Evolutionary conservation across 345 rosid species (phyloP), one percentile per base, ranked within the genome.

Genomic region (Lumnitzera littorea): DNA sequence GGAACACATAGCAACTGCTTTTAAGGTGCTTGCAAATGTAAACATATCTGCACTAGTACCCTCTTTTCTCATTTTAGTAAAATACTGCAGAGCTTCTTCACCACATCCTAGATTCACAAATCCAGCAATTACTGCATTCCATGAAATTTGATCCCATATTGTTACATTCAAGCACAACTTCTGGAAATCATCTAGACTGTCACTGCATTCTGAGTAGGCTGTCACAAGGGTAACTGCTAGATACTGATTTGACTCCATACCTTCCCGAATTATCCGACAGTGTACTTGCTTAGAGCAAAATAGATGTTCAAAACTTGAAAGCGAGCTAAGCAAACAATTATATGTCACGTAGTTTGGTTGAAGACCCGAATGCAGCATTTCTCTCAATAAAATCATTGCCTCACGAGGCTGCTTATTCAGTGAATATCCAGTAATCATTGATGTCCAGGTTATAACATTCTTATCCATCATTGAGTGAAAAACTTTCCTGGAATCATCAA

Each of bases 81-180:
- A 72, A 54, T 58, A 72, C 20, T 24, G 46, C 14, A 75, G 62
- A 25, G 70, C 67, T 65, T 70, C 69, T 24, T 67, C 64, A 23
- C 66, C 48, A 15, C 13, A 50, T 27, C 68, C 73, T 16, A 78
- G 52, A 64, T 75, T 67, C 46, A 59, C 68, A 64, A 60, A 75
- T 58, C 78, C 80, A 11, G 73, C 63, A 58, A 70, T 66, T 10
- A 70, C 69, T 23, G 80, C 75, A 61, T 75, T 75, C 80, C 78
- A 75, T 6, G 76, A 58, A 48, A 78, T 70, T 48, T 70, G 78
- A 50, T 75, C 72, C 46, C 67, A 47, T 31, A 5, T 25, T 16
- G 24, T 60, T 57, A 72, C 7, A 61, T 56, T 41, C 1, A 59
- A 51, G n/a, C 73, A 62, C 5, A 62, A 31, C 61, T 69, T 70